These are phyloP conservation scores for Luffa aegyptiaca DNA, from an alignment of 306 rosid species.

Conservation along the genomic window DNA sequence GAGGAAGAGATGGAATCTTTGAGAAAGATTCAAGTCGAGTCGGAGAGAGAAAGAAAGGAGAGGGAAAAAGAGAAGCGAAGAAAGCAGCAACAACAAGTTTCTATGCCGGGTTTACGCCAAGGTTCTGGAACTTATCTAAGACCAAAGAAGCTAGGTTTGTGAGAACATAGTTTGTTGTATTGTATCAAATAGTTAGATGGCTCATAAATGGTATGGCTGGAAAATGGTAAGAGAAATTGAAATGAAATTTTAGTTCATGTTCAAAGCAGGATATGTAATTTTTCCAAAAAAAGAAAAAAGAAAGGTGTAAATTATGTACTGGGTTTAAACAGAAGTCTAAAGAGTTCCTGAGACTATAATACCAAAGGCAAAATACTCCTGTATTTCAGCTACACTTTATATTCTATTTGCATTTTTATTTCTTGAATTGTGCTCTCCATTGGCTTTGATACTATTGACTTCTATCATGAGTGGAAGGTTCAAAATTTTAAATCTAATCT, in stretches of 20 bases:
- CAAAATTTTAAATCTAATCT: no score
- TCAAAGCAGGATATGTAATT: not conserved
- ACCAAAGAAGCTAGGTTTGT: slow-evolving; percentile 75
- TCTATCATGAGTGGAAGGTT: no score
- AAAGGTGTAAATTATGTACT: not conserved
- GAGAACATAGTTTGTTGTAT: not conserved
- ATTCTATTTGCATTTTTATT: not conserved
- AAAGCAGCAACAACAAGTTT: slow-evolving; percentile 64
- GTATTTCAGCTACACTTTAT: not conserved
- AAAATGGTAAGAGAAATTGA: not conserved
- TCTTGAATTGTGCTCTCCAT: not conserved
- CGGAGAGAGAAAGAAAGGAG: slow-evolving; percentile 43
- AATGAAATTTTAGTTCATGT: not conserved
- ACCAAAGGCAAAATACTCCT: not conserved
- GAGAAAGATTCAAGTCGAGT: slow-evolving; percentile 66
- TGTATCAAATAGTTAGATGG: not conserved
- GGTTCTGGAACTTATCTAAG: slow-evolving; percentile 83
- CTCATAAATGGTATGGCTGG: not conserved
- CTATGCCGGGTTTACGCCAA: slow-evolving; percentile 61
- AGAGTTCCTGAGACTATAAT: not conserved
- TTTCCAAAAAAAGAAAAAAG: no score
- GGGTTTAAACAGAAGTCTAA: not conserved
- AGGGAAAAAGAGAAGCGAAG: slow-evolving; percentile 51
- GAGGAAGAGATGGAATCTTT: slow-evolving; percentile 95
- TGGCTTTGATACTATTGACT: not conserved